phyloP scores from a whole-genome alignment of 1,139 yeast genomes.

The Magnusiomyces starmeri region DNA sequence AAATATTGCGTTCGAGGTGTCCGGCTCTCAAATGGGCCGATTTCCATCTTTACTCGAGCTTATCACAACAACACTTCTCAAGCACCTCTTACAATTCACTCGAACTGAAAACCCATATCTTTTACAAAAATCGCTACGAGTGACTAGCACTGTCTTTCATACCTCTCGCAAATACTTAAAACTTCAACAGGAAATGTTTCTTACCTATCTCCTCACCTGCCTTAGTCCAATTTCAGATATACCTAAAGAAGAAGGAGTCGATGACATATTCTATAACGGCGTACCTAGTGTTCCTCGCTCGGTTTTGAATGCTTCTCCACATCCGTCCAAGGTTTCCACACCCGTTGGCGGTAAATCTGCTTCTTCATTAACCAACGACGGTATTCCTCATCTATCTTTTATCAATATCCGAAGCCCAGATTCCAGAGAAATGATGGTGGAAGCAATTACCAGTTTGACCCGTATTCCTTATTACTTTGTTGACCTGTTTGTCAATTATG shows the following conservation, averaged over 20 bases:
- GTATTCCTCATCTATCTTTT: slow-evolving; percentile 14
- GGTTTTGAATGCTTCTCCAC: slow-evolving; percentile 28
- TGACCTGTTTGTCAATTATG: slow-evolving; percentile 71
- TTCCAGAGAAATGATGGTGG: slow-evolving; percentile 74
- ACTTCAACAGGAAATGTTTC: slow-evolving; percentile 37
- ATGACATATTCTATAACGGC: slow-evolving; percentile 38
- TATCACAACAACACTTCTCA: slow-evolving; percentile 73
- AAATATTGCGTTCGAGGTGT: slow-evolving; percentile 72
- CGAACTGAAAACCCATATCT: slow-evolving; percentile 63
- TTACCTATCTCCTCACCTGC: slow-evolving; percentile 36
- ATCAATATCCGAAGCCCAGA: slow-evolving; percentile 33
- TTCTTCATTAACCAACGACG: neutral
- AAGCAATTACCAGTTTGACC: slow-evolving; percentile 70
- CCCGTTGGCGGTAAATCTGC: slow-evolving; percentile 19
- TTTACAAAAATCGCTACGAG: slow-evolving; percentile 66
- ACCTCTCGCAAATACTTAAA: slow-evolving; percentile 34
- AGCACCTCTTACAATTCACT: slow-evolving; percentile 71
- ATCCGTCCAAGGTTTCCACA: slow-evolving; percentile 16
- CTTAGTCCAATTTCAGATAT: slow-evolving; percentile 35
- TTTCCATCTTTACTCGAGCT: slow-evolving; percentile 63
- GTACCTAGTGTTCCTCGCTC: slow-evolving; percentile 34
- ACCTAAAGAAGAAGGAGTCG: slow-evolving; percentile 36
- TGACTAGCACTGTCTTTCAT: slow-evolving; percentile 53
- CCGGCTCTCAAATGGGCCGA: slow-evolving; percentile 59
- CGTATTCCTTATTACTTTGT: slow-evolving; percentile 76